Conservation (phyloP, 148 eudicot genomes). For the Nepenthes mirabilis region DNA sequence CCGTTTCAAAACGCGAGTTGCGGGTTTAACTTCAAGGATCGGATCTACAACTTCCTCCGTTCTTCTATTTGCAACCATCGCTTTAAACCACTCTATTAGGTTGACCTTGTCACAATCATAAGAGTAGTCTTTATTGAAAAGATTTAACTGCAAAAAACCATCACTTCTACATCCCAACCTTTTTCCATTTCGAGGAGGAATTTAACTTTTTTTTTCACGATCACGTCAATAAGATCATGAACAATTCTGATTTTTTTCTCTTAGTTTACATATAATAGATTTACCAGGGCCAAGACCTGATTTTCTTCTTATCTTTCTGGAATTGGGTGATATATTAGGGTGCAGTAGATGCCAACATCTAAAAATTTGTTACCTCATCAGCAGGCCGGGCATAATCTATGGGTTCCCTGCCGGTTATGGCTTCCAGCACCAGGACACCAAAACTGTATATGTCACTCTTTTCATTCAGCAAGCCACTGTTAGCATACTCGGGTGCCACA, state of each 20-base stretch:
- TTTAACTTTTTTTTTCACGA: no score
- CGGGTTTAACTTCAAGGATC: slow-evolving; percentile 46
- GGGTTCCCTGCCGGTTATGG: slow-evolving; percentile 88
- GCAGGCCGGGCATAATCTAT: slow-evolving; percentile 82
- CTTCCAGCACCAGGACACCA: slow-evolving; percentile 78
- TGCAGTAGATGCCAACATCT: neutral
- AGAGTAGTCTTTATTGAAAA: neutral
- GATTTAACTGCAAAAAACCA: neutral
- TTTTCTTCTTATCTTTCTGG: no score
- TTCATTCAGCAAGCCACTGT: slow-evolving; percentile 79
- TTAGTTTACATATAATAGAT: no score
- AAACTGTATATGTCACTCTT: slow-evolving; percentile 88
- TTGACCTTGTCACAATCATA: slow-evolving; percentile 35
- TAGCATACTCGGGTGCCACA: slow-evolving; percentile 97
- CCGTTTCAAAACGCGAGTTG: slow-evolving; percentile 72
- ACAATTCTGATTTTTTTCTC: no score
- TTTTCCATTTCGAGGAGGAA: no score
- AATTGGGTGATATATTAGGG: no score
- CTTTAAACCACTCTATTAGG: slow-evolving; percentile 87
- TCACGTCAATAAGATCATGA: no score
- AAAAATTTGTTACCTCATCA: slow-evolving; percentile 35
- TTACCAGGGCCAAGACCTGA: no score
- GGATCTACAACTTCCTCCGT: slow-evolving; percentile 92
- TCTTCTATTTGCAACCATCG: slow-evolving; percentile 72
- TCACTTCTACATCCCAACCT: neutral